phyloP scores from a whole-genome alignment of 2,329 filamentous ascomycete species.

The Claviceps monticola region DNA sequence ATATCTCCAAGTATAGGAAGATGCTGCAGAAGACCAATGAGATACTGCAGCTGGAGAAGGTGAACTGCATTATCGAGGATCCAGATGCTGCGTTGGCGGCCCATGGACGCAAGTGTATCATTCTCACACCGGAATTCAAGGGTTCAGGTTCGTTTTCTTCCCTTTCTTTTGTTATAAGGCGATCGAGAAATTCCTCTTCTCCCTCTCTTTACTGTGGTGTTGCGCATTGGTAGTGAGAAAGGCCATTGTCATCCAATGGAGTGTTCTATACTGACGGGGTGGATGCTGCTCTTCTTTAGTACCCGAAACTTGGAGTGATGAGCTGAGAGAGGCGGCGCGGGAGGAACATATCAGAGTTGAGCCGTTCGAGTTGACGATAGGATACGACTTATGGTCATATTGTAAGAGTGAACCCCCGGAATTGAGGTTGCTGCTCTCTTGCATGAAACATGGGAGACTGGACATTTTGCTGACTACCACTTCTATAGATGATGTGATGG shows the following conservation, averaged over 20 bases:
- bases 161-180: not conserved
- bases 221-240: too few species aligned
- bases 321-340: conserved; percentile 53
- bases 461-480: not conserved
- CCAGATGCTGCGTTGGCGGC: conserved; percentile 40
- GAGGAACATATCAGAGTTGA: conserved; percentile 55
- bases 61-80: conserved; percentile 49
- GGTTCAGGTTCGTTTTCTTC: conserved; percentile 27
- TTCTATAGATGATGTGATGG: conserved; percentile 61
- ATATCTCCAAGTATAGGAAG: conserved; percentile 59
- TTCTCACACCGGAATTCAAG: conserved; percentile 44
- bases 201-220: not conserved
- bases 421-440: not conserved
- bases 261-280: not conserved
- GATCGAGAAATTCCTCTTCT: not conserved
- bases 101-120: conserved; percentile 46
- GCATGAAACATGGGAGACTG: not conserved
- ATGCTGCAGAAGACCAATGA: conserved; percentile 52
- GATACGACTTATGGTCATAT: conserved; percentile 80
- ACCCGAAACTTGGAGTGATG: conserved; percentile 61
- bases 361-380: conserved; percentile 61
- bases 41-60: conserved; percentile 47
- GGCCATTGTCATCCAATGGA: not conserved
- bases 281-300: conserved; percentile 12
- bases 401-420: conserved; percentile 31